Conservation (phyloP, 2,329 filamentous ascomycete species). For the Hysterium pulicare region DNA sequence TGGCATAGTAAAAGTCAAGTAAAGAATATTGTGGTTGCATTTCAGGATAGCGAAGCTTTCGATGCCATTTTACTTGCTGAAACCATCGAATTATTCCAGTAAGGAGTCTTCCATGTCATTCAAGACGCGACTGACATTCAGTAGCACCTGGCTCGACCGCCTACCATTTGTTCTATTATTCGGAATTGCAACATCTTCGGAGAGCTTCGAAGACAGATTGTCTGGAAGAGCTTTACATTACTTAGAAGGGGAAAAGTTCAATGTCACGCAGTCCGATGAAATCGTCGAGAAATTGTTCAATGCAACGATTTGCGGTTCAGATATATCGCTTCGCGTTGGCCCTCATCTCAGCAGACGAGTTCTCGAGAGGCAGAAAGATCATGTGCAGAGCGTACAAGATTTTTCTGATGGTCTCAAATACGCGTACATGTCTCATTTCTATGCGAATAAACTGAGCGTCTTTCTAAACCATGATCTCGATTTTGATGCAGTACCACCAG, state of each 20-base stretch:
- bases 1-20: constrained; percentile 54
- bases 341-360: constrained; percentile 60
- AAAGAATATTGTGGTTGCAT: constrained; percentile 64
- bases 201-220: constrained; percentile 72
- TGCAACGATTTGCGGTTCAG: constrained; percentile 57
- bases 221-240: constrained; percentile 65
- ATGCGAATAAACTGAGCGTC: constrained; percentile 70
- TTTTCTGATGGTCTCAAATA: constrained; percentile 74
- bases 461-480: constrained; percentile 47
- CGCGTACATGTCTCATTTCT: constrained; percentile 83
- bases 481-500: constrained; percentile 47
- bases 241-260: constrained; percentile 69
- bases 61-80: constrained; percentile 70
- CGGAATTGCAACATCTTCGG: constrained; percentile 76
- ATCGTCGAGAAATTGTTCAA: constrained; percentile 72
- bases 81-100: constrained; percentile 66
- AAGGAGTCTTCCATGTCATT: constrained; percentile 22
- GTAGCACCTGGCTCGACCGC: constrained; percentile 65
- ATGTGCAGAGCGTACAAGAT: constrained; percentile 70
- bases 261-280: constrained; percentile 68
- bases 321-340: constrained; percentile 61
- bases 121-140: constrained; percentile 22
- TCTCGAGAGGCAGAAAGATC: constrained; percentile 70
- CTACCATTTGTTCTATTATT: constrained; percentile 76
- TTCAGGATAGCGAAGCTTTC: constrained; percentile 81